phyloP scores from a whole-genome alignment of 2,329 filamentous ascomycete species.

The Sclerotiophoma versabilis region DNA sequence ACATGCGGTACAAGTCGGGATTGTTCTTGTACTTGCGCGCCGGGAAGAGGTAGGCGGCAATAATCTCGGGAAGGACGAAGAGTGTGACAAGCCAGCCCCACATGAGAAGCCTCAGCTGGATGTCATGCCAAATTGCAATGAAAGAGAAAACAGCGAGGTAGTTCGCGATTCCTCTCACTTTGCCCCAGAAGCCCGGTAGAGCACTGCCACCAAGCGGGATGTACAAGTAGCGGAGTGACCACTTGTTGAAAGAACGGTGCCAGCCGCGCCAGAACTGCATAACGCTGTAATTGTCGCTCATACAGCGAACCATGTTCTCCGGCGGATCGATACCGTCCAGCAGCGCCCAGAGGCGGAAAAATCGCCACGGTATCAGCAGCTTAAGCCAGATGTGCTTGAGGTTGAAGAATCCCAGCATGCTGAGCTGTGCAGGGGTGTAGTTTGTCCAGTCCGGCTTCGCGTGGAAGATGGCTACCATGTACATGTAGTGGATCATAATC shows the following conservation, averaged over 20 bases:
- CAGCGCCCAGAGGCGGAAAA: constrained; percentile 96
- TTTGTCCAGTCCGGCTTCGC: constrained; percentile 77
- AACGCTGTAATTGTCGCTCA: constrained; percentile 92
- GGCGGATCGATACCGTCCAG: constrained; percentile 91
- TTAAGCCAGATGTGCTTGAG: constrained; percentile 98
- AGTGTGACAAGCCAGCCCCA: constrained; percentile 98
- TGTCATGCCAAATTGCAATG: constrained; percentile 97
- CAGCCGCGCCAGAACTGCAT: constrained; percentile 94
- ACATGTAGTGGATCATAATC: constrained; percentile 82
- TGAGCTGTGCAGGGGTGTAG: constrained; percentile 87
- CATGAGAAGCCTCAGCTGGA: constrained; percentile 85
- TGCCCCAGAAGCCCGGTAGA: constrained; percentile 46
- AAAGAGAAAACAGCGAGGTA: constrained; percentile 92
- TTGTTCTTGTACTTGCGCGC: constrained; percentile 71
- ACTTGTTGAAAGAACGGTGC: constrained; percentile 95
- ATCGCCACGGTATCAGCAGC: constrained; percentile 93
- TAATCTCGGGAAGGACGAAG: constrained; percentile 89
- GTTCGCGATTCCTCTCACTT: constrained; percentile 70
- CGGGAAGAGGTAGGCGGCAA: constrained; percentile 76
- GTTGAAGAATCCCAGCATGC: constrained; percentile 93
- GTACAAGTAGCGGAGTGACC: constrained; percentile 93
- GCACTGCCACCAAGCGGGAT: constrained; percentile 81
- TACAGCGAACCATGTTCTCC: constrained; percentile 97
- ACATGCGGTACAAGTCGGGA: constrained; percentile 76
- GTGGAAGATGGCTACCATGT: constrained; percentile 91